phyloP scores from a whole-genome alignment of 352 stramenopile species.

The Sclerospora graminicola region DNA sequence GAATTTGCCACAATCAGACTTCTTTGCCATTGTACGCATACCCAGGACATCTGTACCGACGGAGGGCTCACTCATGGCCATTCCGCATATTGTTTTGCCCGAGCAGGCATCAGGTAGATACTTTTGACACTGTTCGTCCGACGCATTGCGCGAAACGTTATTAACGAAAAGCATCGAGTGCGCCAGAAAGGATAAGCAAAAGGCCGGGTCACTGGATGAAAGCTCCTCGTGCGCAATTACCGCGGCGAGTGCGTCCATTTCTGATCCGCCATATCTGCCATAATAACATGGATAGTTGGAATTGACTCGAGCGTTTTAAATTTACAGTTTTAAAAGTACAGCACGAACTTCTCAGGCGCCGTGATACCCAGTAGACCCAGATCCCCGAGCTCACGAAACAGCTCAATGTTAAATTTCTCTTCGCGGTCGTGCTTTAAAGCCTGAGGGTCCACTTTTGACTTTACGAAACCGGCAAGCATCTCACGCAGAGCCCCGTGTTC shows the following conservation, averaged over 20 bases:
- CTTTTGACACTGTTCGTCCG: conserved; percentile 75
- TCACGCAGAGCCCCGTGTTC: conserved; percentile 86
- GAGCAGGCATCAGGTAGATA: conserved; percentile 89
- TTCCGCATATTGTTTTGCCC: conserved; percentile 93
- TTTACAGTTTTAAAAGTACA: background rate
- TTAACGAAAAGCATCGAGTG: conserved; percentile 93
- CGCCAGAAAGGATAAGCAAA: conserved; percentile 95
- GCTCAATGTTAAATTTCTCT: conserved; percentile 95
- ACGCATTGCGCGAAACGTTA: conserved; percentile 88
- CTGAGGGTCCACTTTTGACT: conserved; percentile 96
- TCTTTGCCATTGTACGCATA: conserved; percentile 92
- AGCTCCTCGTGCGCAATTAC: conserved; percentile 94
- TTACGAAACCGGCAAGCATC: conserved; percentile 91
- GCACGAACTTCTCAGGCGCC: conserved; percentile 86
- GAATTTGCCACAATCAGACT: conserved; percentile 74
- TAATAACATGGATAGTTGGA: background rate
- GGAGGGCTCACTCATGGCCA: conserved; percentile 98
- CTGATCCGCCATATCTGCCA: conserved; percentile 87
- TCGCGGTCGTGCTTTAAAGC: conserved; percentile 91
- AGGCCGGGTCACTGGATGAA: conserved; percentile 94
- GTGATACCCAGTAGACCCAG: conserved; percentile 95
- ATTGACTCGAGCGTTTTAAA: background rate
- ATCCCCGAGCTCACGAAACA: conserved; percentile 93
- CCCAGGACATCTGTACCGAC: conserved; percentile 92
- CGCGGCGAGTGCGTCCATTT: conserved; percentile 92